These are phyloP conservation scores for Taphrina deformans DNA, from an alignment of 1,139 yeast genomes.

Conservation along the genomic window DNA sequence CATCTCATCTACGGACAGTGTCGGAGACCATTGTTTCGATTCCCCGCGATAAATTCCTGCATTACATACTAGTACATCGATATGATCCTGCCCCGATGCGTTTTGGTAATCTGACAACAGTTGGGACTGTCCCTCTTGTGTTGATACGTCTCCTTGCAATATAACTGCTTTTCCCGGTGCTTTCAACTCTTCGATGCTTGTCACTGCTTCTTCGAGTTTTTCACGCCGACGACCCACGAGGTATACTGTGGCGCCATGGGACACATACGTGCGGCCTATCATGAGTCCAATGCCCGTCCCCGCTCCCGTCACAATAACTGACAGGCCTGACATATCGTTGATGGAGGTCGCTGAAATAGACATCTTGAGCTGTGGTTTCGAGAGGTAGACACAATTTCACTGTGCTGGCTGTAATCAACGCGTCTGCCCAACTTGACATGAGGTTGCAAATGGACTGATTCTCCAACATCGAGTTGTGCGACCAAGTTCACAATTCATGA, in stretches of 20 bases:
- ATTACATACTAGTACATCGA: constrained; percentile 39
- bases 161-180: constrained; percentile 29
- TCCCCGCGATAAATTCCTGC: constrained; percentile 37
- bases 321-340: constrained; percentile 38
- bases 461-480: too few relatives aligned
- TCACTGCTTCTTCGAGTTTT: constrained; percentile 36
- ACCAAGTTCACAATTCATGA: too few relatives aligned
- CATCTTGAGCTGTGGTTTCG: too few relatives aligned
- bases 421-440: too few relatives aligned
- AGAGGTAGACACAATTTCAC: too few relatives aligned
- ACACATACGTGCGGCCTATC: constrained; percentile 39
- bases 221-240: constrained; percentile 40
- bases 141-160: constrained; percentile 39
- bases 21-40: constrained; percentile 22
- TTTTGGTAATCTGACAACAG: constrained; percentile 34
- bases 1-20: constrained; percentile 34
- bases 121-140: constrained; percentile 36
- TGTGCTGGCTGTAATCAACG: too few relatives aligned
- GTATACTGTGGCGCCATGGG: constrained; percentile 41
- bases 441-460: too few relatives aligned
- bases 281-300: constrained; percentile 41
- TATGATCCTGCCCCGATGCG: constrained; percentile 35
- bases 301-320: constrained; percentile 40
- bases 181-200: neutral
- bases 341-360: constrained; percentile 22